Evolutionary conservation across 306 rosid species (phyloP), one percentile per base, ranked within the genome.

Genomic region (Pachyrhizus erosus): DNA sequence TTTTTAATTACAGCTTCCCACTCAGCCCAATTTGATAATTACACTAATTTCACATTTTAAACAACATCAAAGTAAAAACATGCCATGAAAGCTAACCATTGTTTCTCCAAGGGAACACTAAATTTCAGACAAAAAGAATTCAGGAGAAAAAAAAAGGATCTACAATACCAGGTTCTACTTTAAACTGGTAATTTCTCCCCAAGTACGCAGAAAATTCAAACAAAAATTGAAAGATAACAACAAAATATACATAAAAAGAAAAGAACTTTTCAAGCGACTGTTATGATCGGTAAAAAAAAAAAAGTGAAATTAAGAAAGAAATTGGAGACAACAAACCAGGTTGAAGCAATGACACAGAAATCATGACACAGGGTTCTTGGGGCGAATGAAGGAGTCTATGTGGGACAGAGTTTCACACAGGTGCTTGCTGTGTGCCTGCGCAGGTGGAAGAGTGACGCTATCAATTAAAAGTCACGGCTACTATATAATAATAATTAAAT

Each of bases 321-420:
- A 52, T 20, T 6, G 48, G 29, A 37, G 60, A 83, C 7, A 64
- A 77, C 48, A 1, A 33, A 83, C 86, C 86, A 17, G 74, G 21
- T 29, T 60, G 58, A 78, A 83, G 58, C 1, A 83, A 66, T 2
- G 82, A 79, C 27, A 21, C 34, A 4, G 82, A 66, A 42, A 7
- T 48, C 31, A 33, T 33, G 45, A 29, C 45, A 64, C 0, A 0
- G 13, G 40, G 9, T 15, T 37, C 21, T 3, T 4, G 17, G 4
- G 27, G 3, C 2, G 31, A n/a, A 64, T 4, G n/a, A 24, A 8
- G n/a, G 23, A 14, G 40, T 2, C 23, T 51, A 33, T 1, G 9
- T 13, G 11, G 8, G 9, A 27, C 14, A 14, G 67, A 26, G 15
- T 10, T 0, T 11, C 18, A 5, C 34, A 60, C 67, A 27, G 24